These are phyloP conservation scores for Volvox carteri DNA, from an alignment of 163 green algal species.

Conservation along the genomic window DNA sequence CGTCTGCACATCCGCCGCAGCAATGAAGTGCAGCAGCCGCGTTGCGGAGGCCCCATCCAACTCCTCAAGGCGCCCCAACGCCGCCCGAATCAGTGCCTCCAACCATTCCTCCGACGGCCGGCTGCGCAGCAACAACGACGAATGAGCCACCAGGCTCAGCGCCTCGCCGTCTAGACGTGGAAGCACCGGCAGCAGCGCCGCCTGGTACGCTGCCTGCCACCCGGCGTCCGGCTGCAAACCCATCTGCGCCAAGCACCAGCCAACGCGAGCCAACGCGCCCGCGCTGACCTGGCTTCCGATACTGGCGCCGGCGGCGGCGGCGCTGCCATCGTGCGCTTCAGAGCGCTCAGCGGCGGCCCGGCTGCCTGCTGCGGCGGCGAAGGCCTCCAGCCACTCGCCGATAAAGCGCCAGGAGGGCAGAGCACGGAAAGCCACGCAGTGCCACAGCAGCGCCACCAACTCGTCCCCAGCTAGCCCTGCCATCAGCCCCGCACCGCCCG, in stretches of 20 bases:
- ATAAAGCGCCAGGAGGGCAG: slow-evolving; percentile 45
- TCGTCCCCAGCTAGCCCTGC: background rate
- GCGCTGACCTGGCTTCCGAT: background rate
- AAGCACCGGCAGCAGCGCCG: slow-evolving; percentile 27
- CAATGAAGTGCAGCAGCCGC: slow-evolving; percentile 47
- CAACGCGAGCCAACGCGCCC: slow-evolving; percentile 17
- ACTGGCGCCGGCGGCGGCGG: background rate
- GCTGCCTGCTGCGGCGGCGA: background rate
- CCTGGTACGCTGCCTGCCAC: slow-evolving; percentile 33
- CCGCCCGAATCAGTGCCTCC: background rate
- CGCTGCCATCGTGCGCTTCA: background rate
- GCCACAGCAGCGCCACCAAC: slow-evolving; percentile 33
- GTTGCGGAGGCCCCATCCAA: slow-evolving; percentile 16
- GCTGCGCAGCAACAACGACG: slow-evolving; percentile 8
- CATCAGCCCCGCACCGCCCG: background rate
- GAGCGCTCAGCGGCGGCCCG: no score
- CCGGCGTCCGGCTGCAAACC: slow-evolving; percentile 10
- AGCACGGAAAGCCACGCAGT: slow-evolving; percentile 42
- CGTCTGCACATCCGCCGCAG: background rate
- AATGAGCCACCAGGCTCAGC: slow-evolving; percentile 21
- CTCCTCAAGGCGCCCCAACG: slow-evolving; percentile 7
- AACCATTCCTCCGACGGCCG: slow-evolving; percentile 14
- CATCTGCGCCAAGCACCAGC: slow-evolving; percentile 47
- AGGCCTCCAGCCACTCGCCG: slow-evolving; percentile 44
- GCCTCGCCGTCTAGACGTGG: background rate